Evolutionary conservation across 345 rosid species (phyloP), one percentile per base, ranked within the genome.

Genomic region (Mangifera indica): DNA sequence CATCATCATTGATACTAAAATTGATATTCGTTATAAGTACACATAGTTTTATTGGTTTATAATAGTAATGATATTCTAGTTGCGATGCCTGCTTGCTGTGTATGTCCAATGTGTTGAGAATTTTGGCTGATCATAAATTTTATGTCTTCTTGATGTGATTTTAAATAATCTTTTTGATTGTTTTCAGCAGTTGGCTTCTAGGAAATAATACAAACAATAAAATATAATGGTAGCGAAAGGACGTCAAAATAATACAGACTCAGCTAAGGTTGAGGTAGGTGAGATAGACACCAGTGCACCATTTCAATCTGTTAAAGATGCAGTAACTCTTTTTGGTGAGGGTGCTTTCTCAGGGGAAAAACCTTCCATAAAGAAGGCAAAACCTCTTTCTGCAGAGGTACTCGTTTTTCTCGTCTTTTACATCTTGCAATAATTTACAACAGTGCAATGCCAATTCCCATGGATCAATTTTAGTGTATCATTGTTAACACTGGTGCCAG

Each of bases 271-370:
- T 71, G 96, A 88, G 87, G 95, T 94, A 81, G 98, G 98, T 9
- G 98, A 94, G 89, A 84, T 94, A 65, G 98, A 94, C 81, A 92
- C 98, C 42, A 94, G 97, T 15, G 90, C 98, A 70, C 98, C 98
- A 63, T 94, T 94, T 86, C 97, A 90, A 68, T 94, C 98, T 4
- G 98, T 94, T 69, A 94, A 92, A 82, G 96, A 94, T 88, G 98
- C 97, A 0, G 98, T 94, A 60, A 80, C 78, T 12, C 89, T 90
- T 18, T 94, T 94, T 22, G 98, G 97, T 32, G 98, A 92, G 84
- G 93, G 97, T 74, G 90, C 97, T 77, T 82, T 86, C 72, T 92
- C 96, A 0, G 90, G 97, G 73, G 97, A 89, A 74, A 92, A 85
- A 71, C 86, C 92, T 26, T 73, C 82, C 66, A 81, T 86, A 77